Percentiles rank a stretch among this genome's conserved stretches.
These are phyloP conservation scores for Candolleomyces eurysporus DNA, from an alignment of 768 basidiomycete species.

Conservation along the genomic window DNA sequence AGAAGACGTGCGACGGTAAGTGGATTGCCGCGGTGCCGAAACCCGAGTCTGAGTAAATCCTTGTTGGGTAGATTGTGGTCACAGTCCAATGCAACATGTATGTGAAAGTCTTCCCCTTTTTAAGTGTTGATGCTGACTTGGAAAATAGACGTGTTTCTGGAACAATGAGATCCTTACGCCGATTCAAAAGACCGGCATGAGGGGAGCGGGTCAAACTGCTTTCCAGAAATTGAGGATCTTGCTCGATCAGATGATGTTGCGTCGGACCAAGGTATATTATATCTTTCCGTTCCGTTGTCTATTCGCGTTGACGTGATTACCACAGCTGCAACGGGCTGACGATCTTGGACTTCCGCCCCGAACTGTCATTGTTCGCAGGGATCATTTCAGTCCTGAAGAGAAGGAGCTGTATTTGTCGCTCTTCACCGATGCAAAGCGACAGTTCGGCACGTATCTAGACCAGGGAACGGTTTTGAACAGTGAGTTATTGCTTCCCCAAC, in stretches of 20 bases:
- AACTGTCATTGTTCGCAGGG: slow-evolving; percentile 81
- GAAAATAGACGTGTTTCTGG: slow-evolving; percentile 84
- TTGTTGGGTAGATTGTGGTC: slow-evolving; percentile 62
- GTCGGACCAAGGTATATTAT: slow-evolving; percentile 69
- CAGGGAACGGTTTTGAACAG: slow-evolving; percentile 92
- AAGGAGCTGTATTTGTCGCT: slow-evolving; percentile 91
- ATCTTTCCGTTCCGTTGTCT: background rate
- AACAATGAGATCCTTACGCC: slow-evolving; percentile 95
- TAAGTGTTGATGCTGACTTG: slow-evolving; percentile 8
- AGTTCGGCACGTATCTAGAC: slow-evolving; percentile 88
- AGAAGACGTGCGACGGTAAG: slow-evolving; percentile 78
- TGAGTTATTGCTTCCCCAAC: slow-evolving; percentile 37
- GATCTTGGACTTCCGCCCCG: slow-evolving; percentile 94
- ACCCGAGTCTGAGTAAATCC: background rate
- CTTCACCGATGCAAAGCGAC: slow-evolving; percentile 89
- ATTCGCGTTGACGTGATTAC: background rate
- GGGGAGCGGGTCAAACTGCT: slow-evolving; percentile 72
- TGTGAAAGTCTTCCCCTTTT: slow-evolving; percentile 10
- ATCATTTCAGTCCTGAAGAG: slow-evolving; percentile 96
- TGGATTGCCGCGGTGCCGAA: slow-evolving; percentile 2
- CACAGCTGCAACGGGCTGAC: slow-evolving; percentile 88
- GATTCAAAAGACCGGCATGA: slow-evolving; percentile 88
- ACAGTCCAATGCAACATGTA: slow-evolving; percentile 80
- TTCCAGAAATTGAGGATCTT: slow-evolving; percentile 92
- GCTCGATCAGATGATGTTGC: slow-evolving; percentile 93